phyloP scores from a whole-genome alignment of 2,329 filamentous ascomycete species.

The Talaromyces islandicus region DNA sequence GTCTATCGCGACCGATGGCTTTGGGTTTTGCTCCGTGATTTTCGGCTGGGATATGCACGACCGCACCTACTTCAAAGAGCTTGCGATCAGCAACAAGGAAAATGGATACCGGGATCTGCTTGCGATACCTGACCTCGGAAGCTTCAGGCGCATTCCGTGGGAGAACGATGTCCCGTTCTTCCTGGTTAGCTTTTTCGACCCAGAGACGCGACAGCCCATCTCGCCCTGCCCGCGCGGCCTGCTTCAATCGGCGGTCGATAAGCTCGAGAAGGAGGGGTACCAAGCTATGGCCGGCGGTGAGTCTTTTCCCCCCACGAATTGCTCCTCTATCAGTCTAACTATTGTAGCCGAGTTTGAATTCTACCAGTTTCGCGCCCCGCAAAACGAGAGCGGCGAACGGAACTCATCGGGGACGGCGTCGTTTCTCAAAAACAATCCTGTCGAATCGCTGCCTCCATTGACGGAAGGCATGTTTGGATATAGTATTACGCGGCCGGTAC shows the following conservation, averaged over 20 bases:
- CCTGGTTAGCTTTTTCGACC: conserved; percentile 75
- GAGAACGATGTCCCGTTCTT: conserved; percentile 83
- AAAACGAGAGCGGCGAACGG: conserved; percentile 43
- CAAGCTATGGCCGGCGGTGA: conserved; percentile 84
- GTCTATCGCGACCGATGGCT: conserved; percentile 70
- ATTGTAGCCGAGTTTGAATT: conserved; percentile 86
- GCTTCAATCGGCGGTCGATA: conserved; percentile 61
- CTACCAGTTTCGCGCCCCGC: conserved; percentile 76
- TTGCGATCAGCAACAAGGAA: conserved; percentile 80
- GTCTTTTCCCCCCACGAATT: conserved; percentile 21
- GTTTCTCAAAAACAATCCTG: conserved; percentile 68
- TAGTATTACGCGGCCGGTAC: conserved; percentile 76
- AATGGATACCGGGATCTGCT: conserved; percentile 86
- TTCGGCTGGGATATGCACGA: conserved; percentile 99
- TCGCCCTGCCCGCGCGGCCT: conserved; percentile 75
- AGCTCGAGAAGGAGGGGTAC: conserved; percentile 63
- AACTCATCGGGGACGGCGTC: conserved; percentile 64
- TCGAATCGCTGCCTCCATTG: conserved; percentile 66
- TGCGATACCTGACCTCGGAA: conserved; percentile 70
- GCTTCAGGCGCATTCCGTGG: conserved; percentile 83
- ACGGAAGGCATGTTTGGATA: conserved; percentile 97
- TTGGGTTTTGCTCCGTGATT: conserved; percentile 90
- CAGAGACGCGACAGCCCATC: conserved; percentile 65
- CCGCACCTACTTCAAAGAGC: conserved; percentile 76
- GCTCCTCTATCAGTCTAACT: conserved; percentile 7